A percentile compares a stretch with the other conserved stretches of the same genome.
These are phyloP conservation scores for Phanerodontia chrysosporium DNA, from an alignment of 768 basidiomycete species.

Conservation along the genomic window DNA sequence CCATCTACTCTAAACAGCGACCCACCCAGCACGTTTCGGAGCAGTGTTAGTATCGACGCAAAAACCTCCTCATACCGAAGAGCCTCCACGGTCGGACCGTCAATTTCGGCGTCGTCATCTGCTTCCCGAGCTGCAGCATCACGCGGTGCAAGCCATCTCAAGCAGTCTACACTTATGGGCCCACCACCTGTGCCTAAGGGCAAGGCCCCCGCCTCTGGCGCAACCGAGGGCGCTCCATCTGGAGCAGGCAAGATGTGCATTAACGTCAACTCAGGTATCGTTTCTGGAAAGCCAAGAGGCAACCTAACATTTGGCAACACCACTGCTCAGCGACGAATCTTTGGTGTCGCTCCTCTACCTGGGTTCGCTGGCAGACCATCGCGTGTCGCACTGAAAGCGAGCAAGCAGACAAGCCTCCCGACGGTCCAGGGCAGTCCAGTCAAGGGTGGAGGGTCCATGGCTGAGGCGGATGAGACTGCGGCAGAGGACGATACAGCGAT, in stretches of 20 bases:
- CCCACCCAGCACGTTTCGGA: neutral
- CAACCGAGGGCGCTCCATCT: neutral
- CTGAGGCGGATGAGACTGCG: neutral
- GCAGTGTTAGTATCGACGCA: neutral
- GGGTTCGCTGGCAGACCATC: slow-evolving; percentile 7
- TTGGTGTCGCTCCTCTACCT: slow-evolving; percentile 11
- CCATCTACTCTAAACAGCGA: neutral
- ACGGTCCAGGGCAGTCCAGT: slow-evolving; percentile 43
- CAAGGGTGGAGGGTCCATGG: slow-evolving; percentile 28
- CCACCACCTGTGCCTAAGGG: slow-evolving; percentile 18
- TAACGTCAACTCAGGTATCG: slow-evolving; percentile 19
- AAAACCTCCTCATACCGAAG: neutral
- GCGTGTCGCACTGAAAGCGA: slow-evolving; percentile 29
- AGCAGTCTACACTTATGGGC: slow-evolving; percentile 18
- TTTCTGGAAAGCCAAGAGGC: slow-evolving; percentile 19
- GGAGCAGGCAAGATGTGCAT: slow-evolving; percentile 10
- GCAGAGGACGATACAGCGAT: neutral
- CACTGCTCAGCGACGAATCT: slow-evolving; percentile 10
- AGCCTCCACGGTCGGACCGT: slow-evolving; percentile 13
- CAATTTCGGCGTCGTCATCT: neutral
- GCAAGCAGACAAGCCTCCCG: slow-evolving; percentile 41
- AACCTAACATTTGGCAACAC: neutral
- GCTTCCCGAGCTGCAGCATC: neutral
- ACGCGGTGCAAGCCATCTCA: neutral
- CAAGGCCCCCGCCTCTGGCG: neutral